Evolutionary conservation across 2,329 filamentous ascomycete genomes (phyloP).

Genomic region (Trichophyton simii): DNA sequence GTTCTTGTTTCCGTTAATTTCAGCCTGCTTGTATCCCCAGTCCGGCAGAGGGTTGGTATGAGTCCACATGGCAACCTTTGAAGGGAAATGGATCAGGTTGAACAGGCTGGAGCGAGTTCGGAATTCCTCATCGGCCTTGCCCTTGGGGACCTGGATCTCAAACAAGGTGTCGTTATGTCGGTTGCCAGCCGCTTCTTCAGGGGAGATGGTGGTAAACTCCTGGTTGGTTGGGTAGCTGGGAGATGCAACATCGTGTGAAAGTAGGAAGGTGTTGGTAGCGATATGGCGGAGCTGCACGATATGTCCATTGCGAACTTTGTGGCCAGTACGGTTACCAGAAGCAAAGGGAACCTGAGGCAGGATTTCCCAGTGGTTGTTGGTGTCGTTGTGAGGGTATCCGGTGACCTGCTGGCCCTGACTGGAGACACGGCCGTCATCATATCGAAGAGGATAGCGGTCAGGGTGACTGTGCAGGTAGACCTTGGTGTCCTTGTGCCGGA

Average conservation of each 20-base stretch:
- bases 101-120: slow-evolving; percentile 86
- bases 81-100: slow-evolving; percentile 87
- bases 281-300: slow-evolving; percentile 76
- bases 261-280: slow-evolving; percentile 69
- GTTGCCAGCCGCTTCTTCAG: slow-evolving; percentile 58
- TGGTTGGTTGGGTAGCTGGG: slow-evolving; percentile 96
- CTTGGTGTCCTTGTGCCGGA: slow-evolving; percentile 96
- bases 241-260: slow-evolving; percentile 94
- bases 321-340: slow-evolving; percentile 46
- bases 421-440: slow-evolving; percentile 93
- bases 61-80: slow-evolving; percentile 98
- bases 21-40: slow-evolving; percentile 93
- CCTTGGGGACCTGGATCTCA: slow-evolving; percentile 78
- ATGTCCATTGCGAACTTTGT: slow-evolving; percentile 68
- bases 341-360: slow-evolving; percentile 48
- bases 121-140: slow-evolving; percentile 70
- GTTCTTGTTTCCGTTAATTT: slow-evolving; percentile 99
- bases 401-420: slow-evolving; percentile 97
- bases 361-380: slow-evolving; percentile 97
- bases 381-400: slow-evolving; percentile 94
- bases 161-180: slow-evolving; percentile 85
- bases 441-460: slow-evolving; percentile 80
- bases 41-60: slow-evolving; percentile 90
- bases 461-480: slow-evolving; percentile 88
- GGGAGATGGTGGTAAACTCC: slow-evolving; percentile 76